A percentile compares a stretch with the other conserved stretches of the same genome.
Evolutionary conservation across 345 rosid species (phyloP).

Genomic region (Lepidium sativum): DNA sequence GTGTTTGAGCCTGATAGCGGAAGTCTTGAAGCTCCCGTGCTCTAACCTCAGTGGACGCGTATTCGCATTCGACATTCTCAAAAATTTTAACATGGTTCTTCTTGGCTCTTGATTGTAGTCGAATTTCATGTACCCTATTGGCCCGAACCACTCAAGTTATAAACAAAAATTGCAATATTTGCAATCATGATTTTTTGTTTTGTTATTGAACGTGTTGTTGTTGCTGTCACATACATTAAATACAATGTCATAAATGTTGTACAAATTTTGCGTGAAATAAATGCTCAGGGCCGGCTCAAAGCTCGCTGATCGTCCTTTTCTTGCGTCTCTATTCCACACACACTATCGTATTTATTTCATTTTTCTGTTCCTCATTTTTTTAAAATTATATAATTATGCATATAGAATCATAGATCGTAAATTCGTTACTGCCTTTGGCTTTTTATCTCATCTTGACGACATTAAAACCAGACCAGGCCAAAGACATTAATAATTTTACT

Average conservation of each 20-base stretch:
- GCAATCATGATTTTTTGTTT: constrained; percentile 15
- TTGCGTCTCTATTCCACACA: constrained; percentile 15
- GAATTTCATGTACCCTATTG: too few species aligned
- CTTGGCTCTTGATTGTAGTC: too few species aligned
- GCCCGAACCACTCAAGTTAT: too few species aligned
- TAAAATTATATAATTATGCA: not conserved
- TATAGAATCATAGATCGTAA: not conserved
- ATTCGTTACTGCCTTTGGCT: constrained; percentile 11
- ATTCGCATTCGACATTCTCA: too few species aligned
- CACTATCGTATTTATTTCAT: constrained; percentile 23
- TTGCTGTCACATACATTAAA: constrained; percentile 26
- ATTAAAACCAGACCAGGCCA: constrained; percentile 29
- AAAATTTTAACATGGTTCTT: too few species aligned
- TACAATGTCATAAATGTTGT: constrained; percentile 14
- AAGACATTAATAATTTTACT: constrained; percentile 21
- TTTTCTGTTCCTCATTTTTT: not conserved
- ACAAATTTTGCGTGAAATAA: constrained; percentile 27
- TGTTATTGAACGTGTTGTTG: constrained; percentile 7
- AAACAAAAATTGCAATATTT: not conserved
- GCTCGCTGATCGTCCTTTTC: constrained; percentile 43
- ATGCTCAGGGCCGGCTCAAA: constrained; percentile 50
- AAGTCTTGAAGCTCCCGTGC: too few species aligned
- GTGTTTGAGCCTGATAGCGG: too few species aligned
- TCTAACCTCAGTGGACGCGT: too few species aligned
- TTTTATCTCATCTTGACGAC: constrained; percentile 22